These are phyloP conservation scores for Paracamarosporium sp. DNA, from an alignment of 2,329 filamentous ascomycete species.

Conservation along the genomic window DNA sequence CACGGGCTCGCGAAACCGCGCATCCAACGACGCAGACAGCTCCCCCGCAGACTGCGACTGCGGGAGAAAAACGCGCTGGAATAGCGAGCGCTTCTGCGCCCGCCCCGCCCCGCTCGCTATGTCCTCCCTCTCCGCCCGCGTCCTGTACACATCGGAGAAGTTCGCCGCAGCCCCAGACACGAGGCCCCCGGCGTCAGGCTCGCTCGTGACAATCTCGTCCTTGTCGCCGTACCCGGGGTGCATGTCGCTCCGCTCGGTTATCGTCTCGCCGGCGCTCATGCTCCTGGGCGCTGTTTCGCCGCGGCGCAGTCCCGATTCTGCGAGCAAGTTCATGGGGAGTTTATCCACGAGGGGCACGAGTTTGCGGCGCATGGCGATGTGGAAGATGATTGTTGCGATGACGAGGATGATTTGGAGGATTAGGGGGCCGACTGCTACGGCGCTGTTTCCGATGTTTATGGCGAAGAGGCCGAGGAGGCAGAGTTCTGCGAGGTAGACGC, in stretches of 20 bases:
- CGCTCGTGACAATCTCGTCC: neutral
- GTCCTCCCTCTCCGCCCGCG: neutral
- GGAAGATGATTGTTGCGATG: neutral
- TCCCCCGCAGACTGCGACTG: conserved; percentile 14
- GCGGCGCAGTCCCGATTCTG: neutral
- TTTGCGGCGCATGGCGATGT: conserved; percentile 2
- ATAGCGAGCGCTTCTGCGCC: neutral
- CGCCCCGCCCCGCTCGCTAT: neutral
- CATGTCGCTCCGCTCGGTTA: neutral
- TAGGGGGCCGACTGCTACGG: conserved; percentile 3
- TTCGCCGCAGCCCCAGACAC: neutral
- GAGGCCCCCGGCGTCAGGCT: neutral
- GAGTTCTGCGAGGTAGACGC: conserved; percentile 3
- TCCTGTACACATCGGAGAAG: neutral
- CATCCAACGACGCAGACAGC: conserved; percentile 15
- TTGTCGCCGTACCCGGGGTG: conserved; percentile 3
- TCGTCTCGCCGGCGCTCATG: neutral
- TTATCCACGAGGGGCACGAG: neutral
- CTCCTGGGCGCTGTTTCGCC: neutral
- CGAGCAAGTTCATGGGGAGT: neutral
- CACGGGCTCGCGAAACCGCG: conserved; percentile 15
- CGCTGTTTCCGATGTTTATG: conserved; percentile 8
- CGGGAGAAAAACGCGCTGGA: conserved; percentile 12
- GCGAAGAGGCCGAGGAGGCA: conserved; percentile 5
- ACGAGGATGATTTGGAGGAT: conserved; percentile 1